Evolutionary conservation across 2,329 filamentous ascomycete species (phyloP).

Genomic region (Fusarium musae): DNA sequence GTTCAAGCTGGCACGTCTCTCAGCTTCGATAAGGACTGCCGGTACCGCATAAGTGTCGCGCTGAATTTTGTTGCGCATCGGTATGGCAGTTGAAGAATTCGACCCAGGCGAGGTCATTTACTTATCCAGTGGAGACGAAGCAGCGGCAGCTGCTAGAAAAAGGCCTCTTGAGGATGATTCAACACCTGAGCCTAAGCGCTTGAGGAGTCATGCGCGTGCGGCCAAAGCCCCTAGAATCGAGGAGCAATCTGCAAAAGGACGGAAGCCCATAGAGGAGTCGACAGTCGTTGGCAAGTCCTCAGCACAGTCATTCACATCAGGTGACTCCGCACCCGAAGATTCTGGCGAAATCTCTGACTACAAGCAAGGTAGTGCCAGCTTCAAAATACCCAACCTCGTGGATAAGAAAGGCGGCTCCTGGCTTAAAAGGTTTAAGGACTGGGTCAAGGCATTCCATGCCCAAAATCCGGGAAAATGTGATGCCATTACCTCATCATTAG

Average conservation of each 20-base stretch:
- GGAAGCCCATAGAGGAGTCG: constrained; percentile 22
- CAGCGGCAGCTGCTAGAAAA: constrained; percentile 39
- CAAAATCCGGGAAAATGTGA: constrained; percentile 40
- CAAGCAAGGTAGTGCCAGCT: constrained; percentile 27
- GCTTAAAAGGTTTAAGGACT: constrained; percentile 50
- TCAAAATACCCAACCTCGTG: constrained; percentile 45
- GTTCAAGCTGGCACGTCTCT: neutral
- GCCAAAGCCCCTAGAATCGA: constrained; percentile 36
- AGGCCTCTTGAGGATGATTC: constrained; percentile 42
- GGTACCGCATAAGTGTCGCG: neutral
- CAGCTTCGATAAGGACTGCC: neutral
- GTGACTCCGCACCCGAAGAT: constrained; percentile 20
- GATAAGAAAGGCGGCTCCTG: constrained; percentile 48
- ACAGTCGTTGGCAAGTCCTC: neutral
- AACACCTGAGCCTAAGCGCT: constrained; percentile 38
- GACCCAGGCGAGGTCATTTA: constrained; percentile 40
- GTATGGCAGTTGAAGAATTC: constrained; percentile 34
- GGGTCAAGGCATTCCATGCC: constrained; percentile 47
- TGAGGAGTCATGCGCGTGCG: constrained; percentile 19
- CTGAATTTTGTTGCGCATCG: neutral
- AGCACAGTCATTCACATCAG: constrained; percentile 9
- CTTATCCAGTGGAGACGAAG: constrained; percentile 43
- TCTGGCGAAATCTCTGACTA: constrained; percentile 37
- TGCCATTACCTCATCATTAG: constrained; percentile 40
- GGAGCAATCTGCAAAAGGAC: constrained; percentile 24